A percentile compares a stretch with the other conserved stretches of the same genome.
These are phyloP conservation scores for Tulasnella sp. DNA, from an alignment of 768 basidiomycete genomes.

Conservation along the genomic window DNA sequence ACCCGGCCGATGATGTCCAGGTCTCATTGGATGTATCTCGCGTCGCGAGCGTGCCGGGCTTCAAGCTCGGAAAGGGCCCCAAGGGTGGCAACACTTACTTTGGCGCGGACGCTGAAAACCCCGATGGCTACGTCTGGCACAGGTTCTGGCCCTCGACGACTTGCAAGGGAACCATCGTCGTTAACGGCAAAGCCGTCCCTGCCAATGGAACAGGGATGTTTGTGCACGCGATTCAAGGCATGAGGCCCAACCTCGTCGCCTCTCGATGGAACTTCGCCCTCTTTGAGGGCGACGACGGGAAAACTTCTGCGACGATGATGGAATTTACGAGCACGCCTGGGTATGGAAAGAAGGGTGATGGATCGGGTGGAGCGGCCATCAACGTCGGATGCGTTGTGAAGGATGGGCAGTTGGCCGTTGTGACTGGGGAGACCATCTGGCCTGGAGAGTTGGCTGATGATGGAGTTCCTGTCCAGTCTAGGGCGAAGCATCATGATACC, in stretches of 20 bases:
- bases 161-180: slow-evolving; percentile 58
- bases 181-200: slow-evolving; percentile 51
- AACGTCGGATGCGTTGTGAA: slow-evolving; percentile 82
- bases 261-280: slow-evolving; percentile 90
- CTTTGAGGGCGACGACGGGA: slow-evolving; percentile 75
- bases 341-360: slow-evolving; percentile 70
- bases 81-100: slow-evolving; percentile 87
- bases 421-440: slow-evolving; percentile 76
- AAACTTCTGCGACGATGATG: slow-evolving; percentile 87
- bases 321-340: slow-evolving; percentile 80
- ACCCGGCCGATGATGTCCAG: slow-evolving; percentile 71
- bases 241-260: slow-evolving; percentile 92
- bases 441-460: slow-evolving; percentile 46
- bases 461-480: slow-evolving; percentile 48
- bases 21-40: slow-evolving; percentile 66
- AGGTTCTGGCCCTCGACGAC: slow-evolving; percentile 77
- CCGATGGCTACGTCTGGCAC: slow-evolving; percentile 82
- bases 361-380: slow-evolving; percentile 74
- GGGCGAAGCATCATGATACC: slow-evolving; percentile 62
- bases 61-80: slow-evolving; percentile 82
- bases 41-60: slow-evolving; percentile 67
- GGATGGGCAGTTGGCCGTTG: slow-evolving; percentile 62
- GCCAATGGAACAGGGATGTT: slow-evolving; percentile 72
- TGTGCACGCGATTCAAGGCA: slow-evolving; percentile 94
- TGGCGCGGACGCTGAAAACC: slow-evolving; percentile 55